Evolutionary conservation across 208 protist species (phyloP), one percentile per base, ranked within the genome.

Genomic region (Crithidia bombi): DNA sequence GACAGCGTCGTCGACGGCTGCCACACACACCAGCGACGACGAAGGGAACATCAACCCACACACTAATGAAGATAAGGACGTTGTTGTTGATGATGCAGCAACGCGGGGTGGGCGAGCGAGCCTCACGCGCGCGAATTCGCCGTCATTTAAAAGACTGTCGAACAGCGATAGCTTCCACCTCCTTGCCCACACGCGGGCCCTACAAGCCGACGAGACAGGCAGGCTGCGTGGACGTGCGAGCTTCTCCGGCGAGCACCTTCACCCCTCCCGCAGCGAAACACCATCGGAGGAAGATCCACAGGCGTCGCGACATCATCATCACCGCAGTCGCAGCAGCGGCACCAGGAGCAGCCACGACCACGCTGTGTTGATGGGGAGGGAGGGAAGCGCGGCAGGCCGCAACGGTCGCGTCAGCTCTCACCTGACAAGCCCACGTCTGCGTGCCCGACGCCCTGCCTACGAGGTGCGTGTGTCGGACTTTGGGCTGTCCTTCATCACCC

Each of bases 381-480:
- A n/a, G 19, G 17, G 7, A 19, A 49, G 43, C 6, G 26, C 28
- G 6, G n/a, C 50, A 36, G 43, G 14, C 43, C 5, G 43, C 19
- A 19, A 21, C 25, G 49, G 23, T 50, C 44, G 14, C 25, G 54
- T 25, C 30, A 1, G 36, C 43, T 52, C 58, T 10, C 3, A 38
- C 30, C 35, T 65, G 21, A 65, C 39, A 2, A 52, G 58, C 6
- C 28, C 58, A 28, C 19, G 26, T 3, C 58, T 65, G 5, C 50
- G 58, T 17, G 39, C 58, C 14, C 57, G 50, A 36, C 74, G 68
- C 5, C 50, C 28, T 11, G 69, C 69, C 49, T 86, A 83, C 66
- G 57, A 74, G 25, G 75, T 87, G 23, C 73, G 83, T 36, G 56
- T 90, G 5, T 73, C 73, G 2, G 79, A 83, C 57, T 79, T 85